phyloP scores from a whole-genome alignment of 225 moss, liverwort and hornwort genomes.

The Asterella californica region DNA sequence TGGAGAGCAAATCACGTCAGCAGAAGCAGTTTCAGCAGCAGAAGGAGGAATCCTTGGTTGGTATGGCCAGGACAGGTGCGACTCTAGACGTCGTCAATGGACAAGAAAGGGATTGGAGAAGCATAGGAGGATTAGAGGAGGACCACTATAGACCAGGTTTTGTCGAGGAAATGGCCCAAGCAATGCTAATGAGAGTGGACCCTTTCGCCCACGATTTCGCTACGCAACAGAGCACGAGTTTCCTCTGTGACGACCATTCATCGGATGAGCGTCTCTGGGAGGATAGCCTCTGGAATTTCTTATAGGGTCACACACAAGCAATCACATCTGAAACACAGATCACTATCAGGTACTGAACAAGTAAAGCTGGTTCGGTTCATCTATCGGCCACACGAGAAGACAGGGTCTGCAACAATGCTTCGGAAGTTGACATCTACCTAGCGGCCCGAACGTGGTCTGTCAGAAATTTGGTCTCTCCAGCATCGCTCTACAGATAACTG shows the following conservation, averaged over 20 bases:
- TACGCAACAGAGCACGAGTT: conserved; percentile 13
- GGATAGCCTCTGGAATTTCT: conserved; percentile 45
- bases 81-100: neutral
- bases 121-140: conserved; percentile 29
- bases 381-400: neutral
- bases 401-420: neutral
- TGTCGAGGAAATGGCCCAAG: conserved; percentile 38
- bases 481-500: neutral
- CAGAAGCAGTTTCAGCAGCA: conserved; percentile 20
- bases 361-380: neutral
- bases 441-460: neutral
- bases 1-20: conserved; percentile 18
- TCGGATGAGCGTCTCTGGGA: conserved; percentile 37
- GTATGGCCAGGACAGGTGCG: neutral
- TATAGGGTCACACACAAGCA: neutral
- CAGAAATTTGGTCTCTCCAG: neutral
- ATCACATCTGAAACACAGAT: neutral
- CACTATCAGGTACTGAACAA: neutral
- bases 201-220: conserved; percentile 2
- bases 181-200: conserved; percentile 42
- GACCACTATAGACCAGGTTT: conserved; percentile 41
- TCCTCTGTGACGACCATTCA: conserved; percentile 21
- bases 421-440: neutral
- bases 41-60: conserved; percentile 18
- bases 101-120: conserved; percentile 23